These are phyloP conservation scores for Fusarium oxysporum DNA, from an alignment of 2,329 filamentous ascomycete genomes.

Conservation along the genomic window DNA sequence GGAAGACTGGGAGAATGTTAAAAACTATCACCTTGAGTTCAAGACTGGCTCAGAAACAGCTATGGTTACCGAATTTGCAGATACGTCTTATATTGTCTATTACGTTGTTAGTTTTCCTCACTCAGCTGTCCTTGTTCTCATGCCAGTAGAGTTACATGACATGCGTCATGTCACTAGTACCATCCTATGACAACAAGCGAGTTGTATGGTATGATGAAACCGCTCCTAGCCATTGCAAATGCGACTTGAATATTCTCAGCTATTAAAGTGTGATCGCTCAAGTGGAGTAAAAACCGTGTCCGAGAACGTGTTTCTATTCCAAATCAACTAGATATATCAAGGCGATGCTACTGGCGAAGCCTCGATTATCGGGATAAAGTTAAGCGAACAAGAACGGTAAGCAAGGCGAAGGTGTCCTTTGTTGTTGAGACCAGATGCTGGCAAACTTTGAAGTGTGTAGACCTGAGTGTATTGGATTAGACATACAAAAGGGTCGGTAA, in stretches of 20 bases:
- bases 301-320: not conserved
- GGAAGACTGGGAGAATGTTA: not conserved
- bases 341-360: not conserved
- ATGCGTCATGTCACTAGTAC: not conserved
- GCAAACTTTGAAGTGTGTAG: not conserved
- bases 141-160: constrained; percentile 3
- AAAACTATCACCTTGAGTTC: not conserved
- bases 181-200: not conserved
- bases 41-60: not conserved
- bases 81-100: not conserved
- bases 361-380: not conserved
- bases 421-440: not conserved
- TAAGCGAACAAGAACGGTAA: not conserved
- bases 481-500: not conserved
- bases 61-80: not conserved
- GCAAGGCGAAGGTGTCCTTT: not conserved
- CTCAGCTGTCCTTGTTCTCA: not conserved
- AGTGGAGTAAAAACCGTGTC: not conserved
- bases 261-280: not conserved
- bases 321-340: not conserved
- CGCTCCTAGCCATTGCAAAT: not conserved
- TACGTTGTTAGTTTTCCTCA: not conserved
- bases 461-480: not conserved
- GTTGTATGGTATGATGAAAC: not conserved
- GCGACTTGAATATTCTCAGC: not conserved